phyloP scores from a whole-genome alignment of 306 rosid species.

The Medicago arabica region DNA sequence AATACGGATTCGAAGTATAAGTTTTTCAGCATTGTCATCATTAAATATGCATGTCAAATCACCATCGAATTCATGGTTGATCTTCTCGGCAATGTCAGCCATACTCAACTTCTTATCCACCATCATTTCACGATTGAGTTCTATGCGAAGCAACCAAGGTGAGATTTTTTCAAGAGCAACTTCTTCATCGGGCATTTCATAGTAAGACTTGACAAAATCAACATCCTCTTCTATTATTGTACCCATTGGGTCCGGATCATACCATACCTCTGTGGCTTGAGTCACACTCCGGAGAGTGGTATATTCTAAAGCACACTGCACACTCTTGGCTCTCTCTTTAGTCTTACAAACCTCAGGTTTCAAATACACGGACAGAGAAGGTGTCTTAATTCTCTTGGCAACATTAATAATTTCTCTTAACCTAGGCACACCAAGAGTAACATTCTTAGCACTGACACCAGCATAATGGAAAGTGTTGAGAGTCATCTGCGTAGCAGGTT shows the following conservation, averaged over 20 bases:
- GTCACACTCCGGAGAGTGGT: constrained; percentile 97
- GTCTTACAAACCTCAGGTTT: constrained; percentile 86
- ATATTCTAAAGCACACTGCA: constrained; percentile 98
- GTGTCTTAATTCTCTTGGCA: constrained; percentile 95
- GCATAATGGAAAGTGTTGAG: constrained; percentile 99
- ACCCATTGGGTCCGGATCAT: constrained; percentile 96
- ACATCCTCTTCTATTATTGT: constrained; percentile 92
- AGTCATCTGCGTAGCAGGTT: constrained; percentile 99
- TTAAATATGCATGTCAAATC: constrained; percentile 96
- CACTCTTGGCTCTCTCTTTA: constrained; percentile 95
- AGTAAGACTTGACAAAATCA: constrained; percentile 89
- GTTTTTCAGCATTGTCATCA: constrained; percentile 96
- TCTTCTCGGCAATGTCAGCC: constrained; percentile 99
- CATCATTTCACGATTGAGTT: constrained; percentile 99
- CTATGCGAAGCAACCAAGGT: constrained; percentile 98
- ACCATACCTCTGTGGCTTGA: constrained; percentile 99
- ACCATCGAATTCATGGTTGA: constrained; percentile 87
- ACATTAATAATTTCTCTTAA: constrained; percentile 97
- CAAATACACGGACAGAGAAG: constrained; percentile 86
- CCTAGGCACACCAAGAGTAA: constrained; percentile 98
- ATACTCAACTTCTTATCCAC: constrained; percentile 98
- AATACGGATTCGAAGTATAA: constrained; percentile 93
- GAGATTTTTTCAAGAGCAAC: constrained; percentile 92
- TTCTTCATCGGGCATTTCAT: constrained; percentile 99
- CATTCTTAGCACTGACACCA: constrained; percentile 99